A percentile compares a stretch with the other conserved stretches of the same genome.
These are phyloP conservation scores for Firmiana major DNA, from an alignment of 345 rosid genomes.

Conservation along the genomic window DNA sequence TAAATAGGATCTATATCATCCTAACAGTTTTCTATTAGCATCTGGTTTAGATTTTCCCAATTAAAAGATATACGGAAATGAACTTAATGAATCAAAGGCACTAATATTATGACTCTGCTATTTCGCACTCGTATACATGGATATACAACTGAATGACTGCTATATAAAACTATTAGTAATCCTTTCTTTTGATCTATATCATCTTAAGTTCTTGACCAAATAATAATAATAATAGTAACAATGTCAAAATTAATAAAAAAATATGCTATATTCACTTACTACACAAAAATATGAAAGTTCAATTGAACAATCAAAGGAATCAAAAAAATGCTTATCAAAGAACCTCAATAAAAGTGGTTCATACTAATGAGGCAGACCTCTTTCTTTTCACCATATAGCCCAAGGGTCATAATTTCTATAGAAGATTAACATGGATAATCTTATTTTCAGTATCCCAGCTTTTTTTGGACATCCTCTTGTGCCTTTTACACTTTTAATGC, in stretches of 20 bases:
- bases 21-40: not conserved
- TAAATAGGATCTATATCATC: not conserved
- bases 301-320: not conserved
- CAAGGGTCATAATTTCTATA: not conserved
- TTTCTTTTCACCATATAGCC: too few species aligned
- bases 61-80: conserved; percentile 1
- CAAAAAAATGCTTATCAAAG: not conserved
- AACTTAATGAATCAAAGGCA: not conserved
- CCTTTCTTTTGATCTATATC: not conserved
- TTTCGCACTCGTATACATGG: not conserved
- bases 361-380: too few species aligned
- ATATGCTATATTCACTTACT: not conserved
- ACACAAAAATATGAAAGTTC: not conserved
- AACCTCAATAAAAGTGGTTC: not conserved
- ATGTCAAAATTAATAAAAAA: not conserved
- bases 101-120: not conserved
- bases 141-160: not conserved
- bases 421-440: not conserved
- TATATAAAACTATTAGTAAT: too few species aligned
- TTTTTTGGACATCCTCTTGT: not conserved
- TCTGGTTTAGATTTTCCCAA: not conserved
- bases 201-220: not conserved
- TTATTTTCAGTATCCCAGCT: not conserved
- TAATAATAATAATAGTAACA: not conserved
- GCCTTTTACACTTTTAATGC: not conserved